phyloP scores from a whole-genome alignment of 164 flowering plant genomes.

The Euptelea pleiosperma region DNA sequence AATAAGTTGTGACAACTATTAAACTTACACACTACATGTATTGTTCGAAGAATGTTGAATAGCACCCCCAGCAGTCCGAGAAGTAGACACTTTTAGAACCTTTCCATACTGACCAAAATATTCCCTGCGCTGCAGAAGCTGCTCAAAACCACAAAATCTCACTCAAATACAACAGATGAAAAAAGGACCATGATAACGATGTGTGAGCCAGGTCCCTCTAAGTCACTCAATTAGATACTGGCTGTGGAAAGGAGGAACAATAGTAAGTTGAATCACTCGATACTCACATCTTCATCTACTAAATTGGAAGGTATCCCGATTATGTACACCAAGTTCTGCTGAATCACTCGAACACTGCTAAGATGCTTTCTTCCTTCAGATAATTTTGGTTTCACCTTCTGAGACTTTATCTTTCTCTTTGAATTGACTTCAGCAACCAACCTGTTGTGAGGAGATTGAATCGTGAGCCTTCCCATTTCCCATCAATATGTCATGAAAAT shows the following conservation, averaged over 20 bases:
- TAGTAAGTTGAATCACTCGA: no score
- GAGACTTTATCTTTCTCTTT: slow-evolving; percentile 70
- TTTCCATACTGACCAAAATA: slow-evolving; percentile 98
- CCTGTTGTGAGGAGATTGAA: slow-evolving; percentile 27
- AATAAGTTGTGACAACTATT: not conserved
- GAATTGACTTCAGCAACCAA: slow-evolving; percentile 67
- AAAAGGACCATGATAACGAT: no score
- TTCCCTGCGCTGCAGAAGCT: slow-evolving; percentile 85
- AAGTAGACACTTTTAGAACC: slow-evolving; percentile 85
- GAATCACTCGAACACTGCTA: slow-evolving; percentile 87
- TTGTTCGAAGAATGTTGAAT: slow-evolving; percentile 82
- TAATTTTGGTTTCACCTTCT: slow-evolving; percentile 67
- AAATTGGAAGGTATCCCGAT: slow-evolving; percentile 85
- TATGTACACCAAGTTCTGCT: slow-evolving; percentile 84
- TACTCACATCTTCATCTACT: slow-evolving; percentile 87
- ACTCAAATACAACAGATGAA: not conserved
- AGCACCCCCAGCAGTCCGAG: slow-evolving; percentile 81
- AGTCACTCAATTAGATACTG: not conserved
- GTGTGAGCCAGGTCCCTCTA: not conserved
- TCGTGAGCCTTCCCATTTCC: not conserved
- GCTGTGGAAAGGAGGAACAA: not conserved
- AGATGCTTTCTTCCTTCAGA: slow-evolving; percentile 89
- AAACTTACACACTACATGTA: slow-evolving; percentile 96
- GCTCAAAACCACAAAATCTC: slow-evolving; percentile 21
- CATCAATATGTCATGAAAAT: not conserved